phyloP scores from a whole-genome alignment of 306 rosid species.

The Ziziphus jujuba region DNA sequence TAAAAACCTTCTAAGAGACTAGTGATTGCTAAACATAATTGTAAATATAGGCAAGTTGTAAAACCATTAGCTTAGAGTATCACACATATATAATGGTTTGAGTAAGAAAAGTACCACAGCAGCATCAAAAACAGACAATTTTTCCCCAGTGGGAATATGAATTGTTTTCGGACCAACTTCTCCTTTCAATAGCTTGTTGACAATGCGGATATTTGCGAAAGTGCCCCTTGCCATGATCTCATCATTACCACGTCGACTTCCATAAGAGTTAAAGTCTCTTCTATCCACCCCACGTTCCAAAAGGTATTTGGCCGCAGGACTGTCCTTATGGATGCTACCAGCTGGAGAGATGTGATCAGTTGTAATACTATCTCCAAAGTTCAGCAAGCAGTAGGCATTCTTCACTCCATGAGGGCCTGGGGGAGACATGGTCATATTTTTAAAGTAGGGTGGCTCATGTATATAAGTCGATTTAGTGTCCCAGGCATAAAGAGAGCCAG shows the following conservation, averaged over 20 bases:
- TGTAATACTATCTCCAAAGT: constrained; percentile 96
- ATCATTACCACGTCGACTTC: constrained; percentile 96
- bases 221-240: constrained; percentile 95
- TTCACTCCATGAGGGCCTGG: constrained; percentile 84
- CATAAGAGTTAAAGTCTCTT: constrained; percentile 94
- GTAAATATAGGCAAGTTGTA: neutral
- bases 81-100: neutral
- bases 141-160: constrained; percentile 85
- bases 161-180: constrained; percentile 95
- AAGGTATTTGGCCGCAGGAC: constrained; percentile 93
- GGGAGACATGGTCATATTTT: constrained; percentile 90
- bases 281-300: constrained; percentile 83
- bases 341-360: constrained; percentile 99
- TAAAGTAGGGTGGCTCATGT: constrained; percentile 91
- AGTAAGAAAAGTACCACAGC: constrained; percentile 55
- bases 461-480: constrained; percentile 84
- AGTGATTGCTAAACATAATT: neutral
- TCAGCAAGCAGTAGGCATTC: constrained; percentile 85
- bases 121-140: constrained; percentile 83
- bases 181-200: constrained; percentile 84
- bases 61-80: neutral
- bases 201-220: constrained; percentile 90
- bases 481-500: constrained; percentile 86
- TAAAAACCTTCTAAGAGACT: neutral
- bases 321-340: constrained; percentile 96